phyloP scores from a whole-genome alignment of 192 early-diverging fungal genomes.

The Linnemannia schmuckeri region DNA sequence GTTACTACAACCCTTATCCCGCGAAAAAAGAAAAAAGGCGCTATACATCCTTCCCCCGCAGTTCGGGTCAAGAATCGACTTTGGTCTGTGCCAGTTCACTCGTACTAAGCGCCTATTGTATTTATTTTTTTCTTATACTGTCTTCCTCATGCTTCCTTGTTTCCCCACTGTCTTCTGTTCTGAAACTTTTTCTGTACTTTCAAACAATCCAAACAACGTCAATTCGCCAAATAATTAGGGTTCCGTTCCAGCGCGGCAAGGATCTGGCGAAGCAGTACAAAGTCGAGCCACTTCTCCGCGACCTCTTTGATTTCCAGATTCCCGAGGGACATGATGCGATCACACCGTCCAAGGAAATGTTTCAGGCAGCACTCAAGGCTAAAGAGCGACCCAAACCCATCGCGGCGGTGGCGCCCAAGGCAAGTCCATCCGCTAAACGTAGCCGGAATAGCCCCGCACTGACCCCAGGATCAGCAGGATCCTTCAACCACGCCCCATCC shows the following conservation, averaged over 20 bases:
- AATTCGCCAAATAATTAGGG: constrained; percentile 62
- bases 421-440: constrained; percentile 24
- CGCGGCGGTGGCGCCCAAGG: constrained; percentile 15
- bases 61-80: neutral
- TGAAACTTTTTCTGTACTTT: constrained; percentile 1
- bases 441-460: constrained; percentile 25
- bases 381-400: constrained; percentile 18
- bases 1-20: neutral
- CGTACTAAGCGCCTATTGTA: neutral
- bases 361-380: constrained; percentile 40
- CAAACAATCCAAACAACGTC: neutral
- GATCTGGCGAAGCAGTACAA: constrained; percentile 86
- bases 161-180: neutral
- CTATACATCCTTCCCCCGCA: neutral
- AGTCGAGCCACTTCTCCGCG: constrained; percentile 77
- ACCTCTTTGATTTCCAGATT: constrained; percentile 88
- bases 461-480: constrained; percentile 19
- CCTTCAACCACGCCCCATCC: constrained; percentile 20
- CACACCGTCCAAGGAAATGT: constrained; percentile 64
- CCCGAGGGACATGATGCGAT: constrained; percentile 57
- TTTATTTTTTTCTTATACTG: neutral
- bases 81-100: neutral
- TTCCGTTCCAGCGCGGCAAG: constrained; percentile 89
- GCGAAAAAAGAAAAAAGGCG: neutral
- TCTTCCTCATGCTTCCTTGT: neutral